Conservation (phyloP, 768 basidiomycete genomes). For the Xerocomellus chrysenteron region DNA sequence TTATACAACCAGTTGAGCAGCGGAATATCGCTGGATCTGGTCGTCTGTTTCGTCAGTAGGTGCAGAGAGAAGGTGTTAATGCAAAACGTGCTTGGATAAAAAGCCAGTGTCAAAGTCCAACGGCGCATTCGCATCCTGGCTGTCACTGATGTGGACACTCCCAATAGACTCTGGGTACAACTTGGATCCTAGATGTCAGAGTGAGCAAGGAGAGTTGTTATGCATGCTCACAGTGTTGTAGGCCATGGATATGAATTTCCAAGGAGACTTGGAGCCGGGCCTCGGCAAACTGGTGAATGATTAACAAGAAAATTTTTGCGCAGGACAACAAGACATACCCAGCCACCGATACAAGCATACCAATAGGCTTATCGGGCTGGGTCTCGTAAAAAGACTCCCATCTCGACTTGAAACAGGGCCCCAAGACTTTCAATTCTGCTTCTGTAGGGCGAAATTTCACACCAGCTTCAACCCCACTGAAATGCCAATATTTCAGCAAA, state of each 20-base stretch:
- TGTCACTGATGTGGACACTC: conserved; percentile 47
- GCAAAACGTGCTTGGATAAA: conserved; percentile 37
- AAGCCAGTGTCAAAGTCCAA: conserved; percentile 47
- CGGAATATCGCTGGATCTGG: conserved; percentile 38
- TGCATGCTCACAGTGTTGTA: conserved; percentile 34
- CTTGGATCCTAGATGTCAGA: conserved; percentile 11
- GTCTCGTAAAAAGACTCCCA: neutral
- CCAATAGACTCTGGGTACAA: conserved; percentile 49
- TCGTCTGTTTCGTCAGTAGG: neutral
- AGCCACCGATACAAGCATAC: conserved; percentile 40
- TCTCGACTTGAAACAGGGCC: conserved; percentile 37
- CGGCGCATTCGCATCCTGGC: conserved; percentile 39
- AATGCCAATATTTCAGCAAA: neutral
- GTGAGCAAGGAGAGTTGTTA: neutral
- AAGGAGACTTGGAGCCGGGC: conserved; percentile 11
- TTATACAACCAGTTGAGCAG: conserved; percentile 51
- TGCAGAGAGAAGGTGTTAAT: neutral
- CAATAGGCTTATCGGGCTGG: conserved; percentile 55
- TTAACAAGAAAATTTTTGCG: neutral
- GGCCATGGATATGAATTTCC: conserved; percentile 27
- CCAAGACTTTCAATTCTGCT: conserved; percentile 48
- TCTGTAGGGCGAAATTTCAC: conserved; percentile 52
- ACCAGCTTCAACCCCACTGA: conserved; percentile 52
- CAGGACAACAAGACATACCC: conserved; percentile 33
- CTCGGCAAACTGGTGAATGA: conserved; percentile 21